phyloP scores from a whole-genome alignment of 495 filamentous ascomycete species.

The Tricharina praecox region DNA sequence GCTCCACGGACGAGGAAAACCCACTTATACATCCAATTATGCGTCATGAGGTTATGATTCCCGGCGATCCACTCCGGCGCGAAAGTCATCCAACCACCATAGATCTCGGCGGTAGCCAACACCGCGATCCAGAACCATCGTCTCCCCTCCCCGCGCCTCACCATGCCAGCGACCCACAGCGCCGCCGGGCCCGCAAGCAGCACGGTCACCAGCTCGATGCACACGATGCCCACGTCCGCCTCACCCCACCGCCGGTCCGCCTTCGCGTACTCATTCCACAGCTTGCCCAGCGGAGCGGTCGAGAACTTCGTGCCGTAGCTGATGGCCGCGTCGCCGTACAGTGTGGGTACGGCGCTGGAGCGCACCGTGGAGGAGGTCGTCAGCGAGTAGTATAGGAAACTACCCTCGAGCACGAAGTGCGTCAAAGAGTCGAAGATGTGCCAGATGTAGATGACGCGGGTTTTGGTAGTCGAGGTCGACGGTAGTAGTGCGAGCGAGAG shows the following conservation, averaged over 20 bases:
- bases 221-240: constrained; percentile 61
- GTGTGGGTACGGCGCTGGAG: constrained; percentile 23
- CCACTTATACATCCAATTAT: constrained; percentile 64
- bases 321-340: constrained; percentile 30
- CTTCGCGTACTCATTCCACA: constrained; percentile 90
- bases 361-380: constrained; percentile 42
- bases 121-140: constrained; percentile 54
- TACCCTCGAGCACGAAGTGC: constrained; percentile 75
- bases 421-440: constrained; percentile 83
- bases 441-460: constrained; percentile 78
- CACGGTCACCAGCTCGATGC: constrained; percentile 74
- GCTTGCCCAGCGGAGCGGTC: constrained; percentile 40
- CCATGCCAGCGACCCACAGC: constrained; percentile 48
- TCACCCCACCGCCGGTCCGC: constrained; percentile 71
- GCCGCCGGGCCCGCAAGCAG: constrained; percentile 58
- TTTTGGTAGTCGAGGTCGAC: constrained; percentile 33
- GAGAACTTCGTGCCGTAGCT: constrained; percentile 61
- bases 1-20: neutral
- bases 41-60: constrained; percentile 56
- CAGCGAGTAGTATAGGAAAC: constrained; percentile 85
- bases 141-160: constrained; percentile 41
- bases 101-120: constrained; percentile 82
- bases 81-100: constrained; percentile 89
- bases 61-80: constrained; percentile 80
- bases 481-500: constrained; percentile 32